Evolutionary conservation across 2,329 filamentous ascomycete genomes (phyloP).

Genomic region (Aaosphaeria arxii): DNA sequence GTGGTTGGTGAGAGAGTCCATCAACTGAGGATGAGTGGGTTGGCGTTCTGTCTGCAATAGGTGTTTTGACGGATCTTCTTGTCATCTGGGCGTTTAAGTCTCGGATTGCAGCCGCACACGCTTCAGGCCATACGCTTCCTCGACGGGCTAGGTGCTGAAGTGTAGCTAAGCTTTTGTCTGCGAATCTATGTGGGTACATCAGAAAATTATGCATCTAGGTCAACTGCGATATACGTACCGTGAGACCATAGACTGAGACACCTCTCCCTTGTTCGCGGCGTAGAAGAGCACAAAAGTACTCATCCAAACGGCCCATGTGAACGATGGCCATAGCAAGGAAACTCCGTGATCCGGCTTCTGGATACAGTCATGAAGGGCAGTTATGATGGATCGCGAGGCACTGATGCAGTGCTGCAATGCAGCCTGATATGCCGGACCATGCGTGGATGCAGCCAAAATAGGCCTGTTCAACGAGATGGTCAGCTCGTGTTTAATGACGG

Average conservation of each 20-base stretch:
- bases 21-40: too few species aligned
- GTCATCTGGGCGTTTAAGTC: slow-evolving; percentile 17
- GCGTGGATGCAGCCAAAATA: slow-evolving; percentile 44
- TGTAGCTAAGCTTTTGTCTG: slow-evolving; percentile 20
- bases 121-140: slow-evolving; percentile 26
- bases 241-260: slow-evolving; percentile 37
- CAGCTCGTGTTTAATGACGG: slow-evolving; percentile 49
- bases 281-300: slow-evolving; percentile 52
- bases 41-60: too few species aligned
- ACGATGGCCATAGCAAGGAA: slow-evolving; percentile 50
- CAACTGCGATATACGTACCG: slow-evolving; percentile 29
- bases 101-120: slow-evolving; percentile 25
- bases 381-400: slow-evolving; percentile 49
- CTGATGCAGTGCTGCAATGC: slow-evolving; percentile 53
- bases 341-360: slow-evolving; percentile 10
- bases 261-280: slow-evolving; percentile 47
- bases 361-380: slow-evolving; percentile 35
- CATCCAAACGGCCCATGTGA: slow-evolving; percentile 55
- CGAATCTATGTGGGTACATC: slow-evolving; percentile 9
- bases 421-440: slow-evolving; percentile 45
- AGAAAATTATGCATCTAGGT: not conserved
- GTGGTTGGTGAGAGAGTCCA: too few species aligned
- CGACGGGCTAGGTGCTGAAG: slow-evolving; percentile 23
- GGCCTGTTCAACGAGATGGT: slow-evolving; percentile 53
- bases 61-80: too few species aligned